A percentile compares a stretch with the other conserved stretches of the same genome.
These are phyloP conservation scores for Globisporangium paddicum DNA, from an alignment of 352 stramenopile species.

Conservation along the genomic window DNA sequence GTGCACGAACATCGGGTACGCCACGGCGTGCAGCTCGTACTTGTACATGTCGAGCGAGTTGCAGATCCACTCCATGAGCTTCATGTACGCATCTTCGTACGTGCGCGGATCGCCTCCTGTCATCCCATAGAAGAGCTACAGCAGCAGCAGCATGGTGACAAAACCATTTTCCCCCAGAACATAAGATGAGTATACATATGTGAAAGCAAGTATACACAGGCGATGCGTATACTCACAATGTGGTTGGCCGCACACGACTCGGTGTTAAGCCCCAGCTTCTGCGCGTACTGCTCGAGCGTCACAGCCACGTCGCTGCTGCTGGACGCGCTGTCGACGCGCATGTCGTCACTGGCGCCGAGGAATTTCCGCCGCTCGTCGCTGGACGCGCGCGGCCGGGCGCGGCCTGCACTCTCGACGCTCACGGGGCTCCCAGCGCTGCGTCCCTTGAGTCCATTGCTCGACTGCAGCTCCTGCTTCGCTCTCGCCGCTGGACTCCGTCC, in stretches of 20 bases:
- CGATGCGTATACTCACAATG: constrained; percentile 32
- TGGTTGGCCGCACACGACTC: constrained; percentile 74
- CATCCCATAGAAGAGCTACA: constrained; percentile 73
- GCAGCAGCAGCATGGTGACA: neutral
- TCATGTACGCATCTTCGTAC: constrained; percentile 67
- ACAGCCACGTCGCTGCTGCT: neutral
- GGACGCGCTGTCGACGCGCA: neutral
- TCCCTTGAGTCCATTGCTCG: neutral
- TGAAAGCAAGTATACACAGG: neutral
- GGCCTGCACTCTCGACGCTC: constrained; percentile 5
- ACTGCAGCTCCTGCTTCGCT: constrained; percentile 7
- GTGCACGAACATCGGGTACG: constrained; percentile 80
- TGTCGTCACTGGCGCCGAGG: constrained; percentile 19
- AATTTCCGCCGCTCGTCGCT: constrained; percentile 18
- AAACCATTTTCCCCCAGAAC: neutral
- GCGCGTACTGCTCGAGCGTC: constrained; percentile 56
- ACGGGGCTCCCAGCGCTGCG: constrained; percentile 9
- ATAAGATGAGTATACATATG: neutral
- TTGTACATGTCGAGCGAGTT: constrained; percentile 87
- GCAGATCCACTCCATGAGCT: constrained; percentile 78
- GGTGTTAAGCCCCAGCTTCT: constrained; percentile 59
- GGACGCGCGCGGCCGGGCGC: neutral
- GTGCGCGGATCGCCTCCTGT: constrained; percentile 43
- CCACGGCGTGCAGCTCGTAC: constrained; percentile 72
- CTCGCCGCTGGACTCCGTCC: neutral